Base-by-base conservation (phyloP, 257 asterid genomes). In the Vinca minor region DNA sequence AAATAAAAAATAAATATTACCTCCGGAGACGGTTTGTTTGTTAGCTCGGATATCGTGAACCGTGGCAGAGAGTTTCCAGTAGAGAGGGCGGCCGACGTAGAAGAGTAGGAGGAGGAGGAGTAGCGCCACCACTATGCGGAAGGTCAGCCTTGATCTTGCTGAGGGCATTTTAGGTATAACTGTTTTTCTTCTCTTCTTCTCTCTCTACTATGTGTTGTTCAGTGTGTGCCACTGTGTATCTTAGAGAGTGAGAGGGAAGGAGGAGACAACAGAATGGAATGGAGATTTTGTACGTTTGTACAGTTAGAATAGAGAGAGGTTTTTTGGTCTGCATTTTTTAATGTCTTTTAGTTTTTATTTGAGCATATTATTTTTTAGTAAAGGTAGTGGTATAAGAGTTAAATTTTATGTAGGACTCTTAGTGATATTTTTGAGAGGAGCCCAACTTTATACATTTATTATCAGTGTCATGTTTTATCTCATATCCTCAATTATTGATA, bases 51-150 rank as follows among this genome's bases (percentile, higher is more conserved):
- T 87, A 69, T 90, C 95, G 75, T 87, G 90, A 73, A 83, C 34
- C 62, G 97, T 90, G 78, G 95, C 95, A 47, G 92, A 85, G 68
- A 90, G 57, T 78, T 90, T 90, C 95, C 95, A 90, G 83, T 90
- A 87, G 62, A 87, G 88, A 58, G 97, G 95, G 0, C 90, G 92
- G 10, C 94, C 90, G 12, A 81, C 83, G 73, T 83, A 85, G 87
- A 82, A 85, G 14, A 85, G 66, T 26, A 76, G 45, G 18, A 83
- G 59, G 28, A 78, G 47, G 46, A 66, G 67, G 61, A 76, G 69
- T 11, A 74, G 78, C 57, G 65, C 78, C 48, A 82, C 49, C 31
- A 78, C n/a, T 35, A 71, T 0, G 38, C 95, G 95, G 78, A 90
- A 84, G 38, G 79, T 53, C 62, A 83, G 65, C 52, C 62, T 71